These are phyloP conservation scores for Paraphaeosphaeria sporulosa DNA, from an alignment of 2,329 filamentous ascomycete genomes.

Conservation along the genomic window DNA sequence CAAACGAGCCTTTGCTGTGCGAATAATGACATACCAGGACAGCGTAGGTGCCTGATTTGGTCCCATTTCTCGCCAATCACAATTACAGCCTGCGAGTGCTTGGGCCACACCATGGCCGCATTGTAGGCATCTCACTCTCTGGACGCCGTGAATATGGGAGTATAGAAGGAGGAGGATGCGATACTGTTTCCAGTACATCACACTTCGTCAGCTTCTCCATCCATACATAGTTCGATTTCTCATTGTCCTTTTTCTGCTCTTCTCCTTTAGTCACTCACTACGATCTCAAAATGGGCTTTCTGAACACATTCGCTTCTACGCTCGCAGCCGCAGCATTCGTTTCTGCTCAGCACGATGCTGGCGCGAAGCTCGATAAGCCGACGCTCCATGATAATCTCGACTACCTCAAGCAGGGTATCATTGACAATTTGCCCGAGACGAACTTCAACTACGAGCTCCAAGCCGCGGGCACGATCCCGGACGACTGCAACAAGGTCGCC, in stretches of 20 bases:
- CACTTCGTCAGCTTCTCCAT: not conserved
- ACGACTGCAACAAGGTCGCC: slow-evolving; percentile 12
- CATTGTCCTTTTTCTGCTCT: not conserved
- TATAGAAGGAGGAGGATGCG: not conserved
- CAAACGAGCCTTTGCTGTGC: not conserved
- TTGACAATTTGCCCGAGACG: slow-evolving; percentile 9
- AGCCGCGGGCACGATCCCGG: slow-evolving; percentile 10
- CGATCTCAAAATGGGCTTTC: not conserved
- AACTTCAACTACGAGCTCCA: slow-evolving; percentile 8
- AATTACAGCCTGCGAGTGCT: not conserved
- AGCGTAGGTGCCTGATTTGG: not conserved
- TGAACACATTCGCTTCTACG: slow-evolving; percentile 7
- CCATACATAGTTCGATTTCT: not conserved
- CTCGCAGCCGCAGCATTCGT: slow-evolving; percentile 5
- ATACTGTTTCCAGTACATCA: not conserved
- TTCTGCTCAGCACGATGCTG: slow-evolving; percentile 2
- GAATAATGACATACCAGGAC: not conserved
- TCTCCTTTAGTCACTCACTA: not conserved
- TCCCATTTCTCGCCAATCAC: not conserved
- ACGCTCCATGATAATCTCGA: slow-evolving; percentile 11
- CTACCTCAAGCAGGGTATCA: slow-evolving; percentile 11
- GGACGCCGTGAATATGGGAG: not conserved
- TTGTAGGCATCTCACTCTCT: not conserved
- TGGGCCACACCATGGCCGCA: not conserved
- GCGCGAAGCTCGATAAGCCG: slow-evolving; percentile 10